These are phyloP conservation scores for Rhizopogon vesiculosus DNA, from an alignment of 768 basidiomycete genomes.

Conservation along the genomic window DNA sequence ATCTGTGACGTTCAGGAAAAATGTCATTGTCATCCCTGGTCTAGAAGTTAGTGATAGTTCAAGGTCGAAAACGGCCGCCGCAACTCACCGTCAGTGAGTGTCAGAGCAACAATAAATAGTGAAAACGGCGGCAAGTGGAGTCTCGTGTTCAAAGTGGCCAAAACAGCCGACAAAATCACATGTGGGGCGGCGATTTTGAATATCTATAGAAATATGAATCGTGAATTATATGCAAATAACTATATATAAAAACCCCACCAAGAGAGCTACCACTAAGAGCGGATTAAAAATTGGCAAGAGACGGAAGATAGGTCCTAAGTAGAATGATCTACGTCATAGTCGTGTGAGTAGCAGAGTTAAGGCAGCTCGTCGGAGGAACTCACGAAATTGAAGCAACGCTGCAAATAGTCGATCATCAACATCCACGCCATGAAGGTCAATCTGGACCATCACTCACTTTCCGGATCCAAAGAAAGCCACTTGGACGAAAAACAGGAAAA, in stretches of 20 bases:
- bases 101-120: slow-evolving; percentile 70
- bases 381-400: slow-evolving; percentile 85
- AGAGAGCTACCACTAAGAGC: slow-evolving; percentile 71
- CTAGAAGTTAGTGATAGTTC: slow-evolving; percentile 4
- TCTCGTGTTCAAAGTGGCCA: slow-evolving; percentile 63
- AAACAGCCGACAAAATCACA: slow-evolving; percentile 64
- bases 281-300: slow-evolving; percentile 83
- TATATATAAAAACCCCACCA: slow-evolving; percentile 37
- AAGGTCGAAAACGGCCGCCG: slow-evolving; percentile 1
- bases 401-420: slow-evolving; percentile 2
- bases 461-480: slow-evolving; percentile 84
- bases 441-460: slow-evolving; percentile 47
- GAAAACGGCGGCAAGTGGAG: slow-evolving; percentile 75
- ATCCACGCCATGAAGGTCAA: neutral
- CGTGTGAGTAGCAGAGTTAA: neutral
- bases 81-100: slow-evolving; percentile 60
- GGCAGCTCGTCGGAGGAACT: slow-evolving; percentile 20
- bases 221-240: neutral
- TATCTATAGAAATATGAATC: slow-evolving; percentile 36
- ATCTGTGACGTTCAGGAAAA: slow-evolving; percentile 82
- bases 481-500: slow-evolving; percentile 85
- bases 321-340: slow-evolving; percentile 55
- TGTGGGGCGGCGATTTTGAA: slow-evolving; percentile 85
- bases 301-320: slow-evolving; percentile 86
- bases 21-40: slow-evolving; percentile 74